phyloP scores from a whole-genome alignment of 495 filamentous ascomycete genomes.

The Penicillium longicatenatum region DNA sequence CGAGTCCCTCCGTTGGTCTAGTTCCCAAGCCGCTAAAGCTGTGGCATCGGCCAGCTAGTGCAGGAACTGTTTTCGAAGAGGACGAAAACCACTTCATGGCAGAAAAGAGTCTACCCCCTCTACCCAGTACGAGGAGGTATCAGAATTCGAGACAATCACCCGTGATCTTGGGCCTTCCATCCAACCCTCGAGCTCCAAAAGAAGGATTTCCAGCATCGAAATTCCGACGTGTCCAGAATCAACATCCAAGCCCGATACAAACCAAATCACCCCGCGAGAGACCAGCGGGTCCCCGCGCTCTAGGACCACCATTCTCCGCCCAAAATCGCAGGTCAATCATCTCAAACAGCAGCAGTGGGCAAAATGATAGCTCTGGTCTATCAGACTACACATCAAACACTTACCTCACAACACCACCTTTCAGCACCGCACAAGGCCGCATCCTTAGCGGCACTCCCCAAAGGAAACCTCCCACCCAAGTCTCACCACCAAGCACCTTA shows the following conservation, averaged over 20 bases:
- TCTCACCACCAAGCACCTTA: constrained; percentile 14
- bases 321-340: constrained; percentile 2
- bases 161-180: constrained; percentile 34
- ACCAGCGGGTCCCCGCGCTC: not conserved
- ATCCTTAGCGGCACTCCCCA: constrained; percentile 1
- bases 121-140: constrained; percentile 2
- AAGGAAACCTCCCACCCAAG: not conserved
- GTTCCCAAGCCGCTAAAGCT: constrained; percentile 43
- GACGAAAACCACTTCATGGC: constrained; percentile 24
- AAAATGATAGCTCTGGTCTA: constrained; percentile 12
- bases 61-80: constrained; percentile 45
- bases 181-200: constrained; percentile 42
- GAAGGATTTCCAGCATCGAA: constrained; percentile 26
- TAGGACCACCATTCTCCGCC: constrained; percentile 7
- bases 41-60: constrained; percentile 37
- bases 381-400: constrained; percentile 10
- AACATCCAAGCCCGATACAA: constrained; percentile 4
- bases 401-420: constrained; percentile 11
- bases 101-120: not conserved
- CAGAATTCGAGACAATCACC: constrained; percentile 13
- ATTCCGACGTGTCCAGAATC: constrained; percentile 14
- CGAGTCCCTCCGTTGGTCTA: constrained; percentile 28
- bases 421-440: constrained; percentile 9
- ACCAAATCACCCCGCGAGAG: not conserved
- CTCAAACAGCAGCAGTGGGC: constrained; percentile 15